Percentiles rank a stretch among this genome's conserved stretches.
Conservation (phyloP, 2,329 filamentous ascomycete genomes). For the Nemania sp. region DNA sequence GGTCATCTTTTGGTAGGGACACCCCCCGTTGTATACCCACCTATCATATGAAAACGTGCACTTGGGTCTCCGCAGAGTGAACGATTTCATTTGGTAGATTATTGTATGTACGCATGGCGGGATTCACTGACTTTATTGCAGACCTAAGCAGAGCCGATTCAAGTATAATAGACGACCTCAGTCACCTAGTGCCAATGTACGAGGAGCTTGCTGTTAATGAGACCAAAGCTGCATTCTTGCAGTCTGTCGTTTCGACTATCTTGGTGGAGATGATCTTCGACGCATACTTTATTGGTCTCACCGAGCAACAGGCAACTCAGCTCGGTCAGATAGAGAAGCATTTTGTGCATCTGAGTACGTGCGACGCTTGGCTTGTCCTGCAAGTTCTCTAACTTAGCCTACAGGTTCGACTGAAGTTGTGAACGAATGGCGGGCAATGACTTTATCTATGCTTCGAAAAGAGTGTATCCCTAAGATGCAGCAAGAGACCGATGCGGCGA, state of each 20-base stretch:
- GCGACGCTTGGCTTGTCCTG: constrained; percentile 13
- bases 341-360: constrained; percentile 48
- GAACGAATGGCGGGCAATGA: constrained; percentile 71
- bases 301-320: constrained; percentile 55
- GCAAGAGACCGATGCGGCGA: constrained; percentile 49
- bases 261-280: constrained; percentile 66
- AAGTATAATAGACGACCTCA: constrained; percentile 45
- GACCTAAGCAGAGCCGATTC: constrained; percentile 51
- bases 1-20: constrained; percentile 59
- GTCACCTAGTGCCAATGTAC: constrained; percentile 59
- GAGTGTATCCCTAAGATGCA: constrained; percentile 54
- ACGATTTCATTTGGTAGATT: too few relatives aligned
- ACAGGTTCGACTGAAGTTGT: constrained; percentile 56
- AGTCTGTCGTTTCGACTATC: constrained; percentile 63
- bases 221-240: constrained; percentile 64
- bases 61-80: too few relatives aligned
- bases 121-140: constrained; percentile 32
- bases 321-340: constrained; percentile 55
- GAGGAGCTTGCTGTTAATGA: constrained; percentile 55
- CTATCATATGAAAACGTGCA: too few relatives aligned
- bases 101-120: background rate
- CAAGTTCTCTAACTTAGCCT: constrained; percentile 27
- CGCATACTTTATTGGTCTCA: constrained; percentile 66
- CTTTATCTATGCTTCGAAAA: constrained; percentile 62
- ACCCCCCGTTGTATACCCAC: background rate